Percentiles rank a stretch among this genome's conserved stretches.
Evolutionary conservation across 2,329 filamentous ascomycete genomes (phyloP).

Genomic region (Diaporthe ampelina): DNA sequence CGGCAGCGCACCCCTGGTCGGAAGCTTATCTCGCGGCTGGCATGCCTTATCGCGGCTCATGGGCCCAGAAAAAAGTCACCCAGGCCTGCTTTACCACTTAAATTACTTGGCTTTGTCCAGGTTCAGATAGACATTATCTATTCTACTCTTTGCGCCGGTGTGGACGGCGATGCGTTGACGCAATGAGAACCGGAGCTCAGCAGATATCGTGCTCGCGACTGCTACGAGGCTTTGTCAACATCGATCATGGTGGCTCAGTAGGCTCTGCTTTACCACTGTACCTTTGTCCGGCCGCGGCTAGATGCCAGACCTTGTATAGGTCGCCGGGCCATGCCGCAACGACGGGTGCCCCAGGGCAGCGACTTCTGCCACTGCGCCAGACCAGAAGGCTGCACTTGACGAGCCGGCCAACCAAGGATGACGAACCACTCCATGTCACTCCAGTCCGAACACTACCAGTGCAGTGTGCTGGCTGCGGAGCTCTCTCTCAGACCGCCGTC

Average conservation of each 20-base stretch:
- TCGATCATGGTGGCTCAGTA: slow-evolving; percentile 26
- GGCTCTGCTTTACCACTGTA: slow-evolving; percentile 39
- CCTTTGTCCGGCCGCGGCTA: slow-evolving; percentile 39
- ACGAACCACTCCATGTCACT: background rate
- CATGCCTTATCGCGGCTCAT: slow-evolving; percentile 20
- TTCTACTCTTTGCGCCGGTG: background rate
- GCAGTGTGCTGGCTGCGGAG: slow-evolving; percentile 76
- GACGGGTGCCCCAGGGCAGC: background rate
- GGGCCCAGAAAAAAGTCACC: slow-evolving; percentile 30
- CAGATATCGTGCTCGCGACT: slow-evolving; percentile 42
- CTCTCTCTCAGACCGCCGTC: slow-evolving; percentile 69
- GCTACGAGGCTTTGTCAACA: slow-evolving; percentile 36
- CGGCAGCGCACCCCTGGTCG: slow-evolving; percentile 36
- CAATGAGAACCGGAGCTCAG: slow-evolving; percentile 34
- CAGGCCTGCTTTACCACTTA: background rate
- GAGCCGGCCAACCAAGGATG: background rate
- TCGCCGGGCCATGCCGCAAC: slow-evolving; percentile 1
- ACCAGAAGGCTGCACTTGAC: slow-evolving; percentile 4
- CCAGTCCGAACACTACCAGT: slow-evolving; percentile 59
- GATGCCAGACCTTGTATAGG: slow-evolving; percentile 20
- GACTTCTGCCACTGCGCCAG: slow-evolving; percentile 31
- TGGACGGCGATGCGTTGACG: background rate
- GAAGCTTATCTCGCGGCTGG: slow-evolving; percentile 32
- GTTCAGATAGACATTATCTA: background rate
- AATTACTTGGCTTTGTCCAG: background rate